Evolutionary conservation across 352 stramenopile genomes (phyloP), one percentile per base, ranked within the genome.

Genomic region (Phytopythium litorale): DNA sequence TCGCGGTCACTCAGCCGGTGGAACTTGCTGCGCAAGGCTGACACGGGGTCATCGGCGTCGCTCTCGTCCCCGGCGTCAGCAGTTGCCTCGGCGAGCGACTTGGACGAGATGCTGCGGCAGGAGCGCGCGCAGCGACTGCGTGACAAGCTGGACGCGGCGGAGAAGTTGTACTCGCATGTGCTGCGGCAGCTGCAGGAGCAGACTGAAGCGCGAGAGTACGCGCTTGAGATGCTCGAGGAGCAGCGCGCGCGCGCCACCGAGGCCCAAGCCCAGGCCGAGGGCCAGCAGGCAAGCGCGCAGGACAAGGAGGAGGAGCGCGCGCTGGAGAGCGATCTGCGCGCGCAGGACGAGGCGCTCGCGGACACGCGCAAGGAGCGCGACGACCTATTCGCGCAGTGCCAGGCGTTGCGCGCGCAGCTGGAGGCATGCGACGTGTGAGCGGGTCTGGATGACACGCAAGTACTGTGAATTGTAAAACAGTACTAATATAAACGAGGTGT

Each of bases 121-220:
- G 48, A 54, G 16, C 25, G 48, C 11, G 12, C 25, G 18, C 75
- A 84, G 63, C 62, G 77, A 12, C 21, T 88, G 33, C 68, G 80
- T 33, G 81, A 91, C 37, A 84, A 87, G 42, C 75, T 90, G 25
- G 79, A 92, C 65, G 75, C 77, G 1, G 70, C 81, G 16, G 83
- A 92, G 67, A 89, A 91, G 62, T 60, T 88, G 23, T 88, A 92
- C 65, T 62, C 83, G 48, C 76, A 90, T 53, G 82, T 88, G 51
- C 56, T 92, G 50, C 73, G 77, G n/a, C 79, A 89, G 58, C 69
- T 85, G 59, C 69, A 89, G 58, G 76, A 88, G 59, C 79, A 88
- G 54, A 76, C 74, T 16, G 75, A 89, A 52, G 80, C 72, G 18
- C 78, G 81, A 52, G 79, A 87, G 50, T 88, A 87, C 51, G 71